Evolutionary conservation across 495 filamentous ascomycete genomes (phyloP).

Genomic region (Lophiotrema nucula): DNA sequence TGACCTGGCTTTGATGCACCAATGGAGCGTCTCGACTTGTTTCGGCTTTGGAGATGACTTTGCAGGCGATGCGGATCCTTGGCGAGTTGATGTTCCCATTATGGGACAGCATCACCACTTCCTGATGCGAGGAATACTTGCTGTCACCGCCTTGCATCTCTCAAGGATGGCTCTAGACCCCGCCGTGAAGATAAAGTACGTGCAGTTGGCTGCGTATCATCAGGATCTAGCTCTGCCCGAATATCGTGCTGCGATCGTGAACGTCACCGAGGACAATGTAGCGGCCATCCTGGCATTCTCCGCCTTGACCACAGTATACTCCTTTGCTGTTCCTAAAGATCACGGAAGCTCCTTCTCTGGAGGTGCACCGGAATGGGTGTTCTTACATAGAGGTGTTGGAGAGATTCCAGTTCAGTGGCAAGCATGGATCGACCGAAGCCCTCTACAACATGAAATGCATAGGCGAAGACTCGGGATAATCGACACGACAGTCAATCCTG

Average conservation of each 20-base stretch:
- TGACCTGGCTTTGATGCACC: conserved; percentile 19
- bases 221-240: conserved; percentile 23
- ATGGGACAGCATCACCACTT: conserved; percentile 13
- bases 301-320: conserved; percentile 12
- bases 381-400: conserved; percentile 4
- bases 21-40: conserved; percentile 23
- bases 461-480: conserved; percentile 4
- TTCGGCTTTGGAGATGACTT: conserved; percentile 13
- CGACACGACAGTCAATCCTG: conserved; percentile 17
- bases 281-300: conserved; percentile 17
- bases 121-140: conserved; percentile 24
- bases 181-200: neutral
- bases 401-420: conserved; percentile 6
- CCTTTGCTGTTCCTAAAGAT: conserved; percentile 15
- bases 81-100: conserved; percentile 11
- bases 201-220: conserved; percentile 14
- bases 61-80: conserved; percentile 7
- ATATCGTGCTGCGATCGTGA: conserved; percentile 8
- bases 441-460: conserved; percentile 2
- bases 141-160: conserved; percentile 9
- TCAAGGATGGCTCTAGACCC: neutral
- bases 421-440: conserved; percentile 4
- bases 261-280: conserved; percentile 13
- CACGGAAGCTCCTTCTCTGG: neutral
- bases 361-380: conserved; percentile 2